Evolutionary conservation across 768 basidiomycete genomes (phyloP).

Genomic region (Glaciozyma antarctica): DNA sequence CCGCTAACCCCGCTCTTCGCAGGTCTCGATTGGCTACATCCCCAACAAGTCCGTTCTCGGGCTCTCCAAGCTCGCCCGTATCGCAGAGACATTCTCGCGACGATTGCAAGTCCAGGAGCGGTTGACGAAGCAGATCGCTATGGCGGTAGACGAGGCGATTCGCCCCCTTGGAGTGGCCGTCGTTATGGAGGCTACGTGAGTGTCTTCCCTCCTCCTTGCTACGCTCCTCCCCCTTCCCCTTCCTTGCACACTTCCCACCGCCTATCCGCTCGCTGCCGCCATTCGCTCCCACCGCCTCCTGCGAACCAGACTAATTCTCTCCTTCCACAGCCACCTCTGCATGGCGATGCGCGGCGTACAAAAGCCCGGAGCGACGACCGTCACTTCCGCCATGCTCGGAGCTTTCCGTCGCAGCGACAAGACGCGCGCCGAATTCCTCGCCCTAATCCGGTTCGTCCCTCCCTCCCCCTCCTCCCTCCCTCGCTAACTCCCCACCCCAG

Average conservation of each 20-base stretch:
- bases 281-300: conserved; percentile 6
- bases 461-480: too few relatives aligned
- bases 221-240: not conserved
- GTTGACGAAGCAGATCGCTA: conserved; percentile 90
- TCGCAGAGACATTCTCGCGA: conserved; percentile 93
- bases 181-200: conserved; percentile 96
- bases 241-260: not conserved
- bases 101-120: conserved; percentile 96
- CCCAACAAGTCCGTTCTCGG: conserved; percentile 90
- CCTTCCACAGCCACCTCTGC: conserved; percentile 69
- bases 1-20: conserved; percentile 8
- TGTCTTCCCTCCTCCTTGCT: conserved; percentile 19
- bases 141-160: conserved; percentile 97
- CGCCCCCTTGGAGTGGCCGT: conserved; percentile 95
- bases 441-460: conserved; percentile 49
- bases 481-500: too few relatives aligned
- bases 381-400: conserved; percentile 95
- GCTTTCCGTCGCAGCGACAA: conserved; percentile 98
- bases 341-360: conserved; percentile 99
- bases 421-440: conserved; percentile 92
- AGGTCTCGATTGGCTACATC: conserved; percentile 98
- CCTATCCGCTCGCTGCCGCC: too few relatives aligned
- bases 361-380: conserved; percentile 89
- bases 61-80: conserved; percentile 88
- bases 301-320: not conserved